These are phyloP conservation scores for Pythium sp. DNA, from an alignment of 352 stramenopile species.

Conservation along the genomic window DNA sequence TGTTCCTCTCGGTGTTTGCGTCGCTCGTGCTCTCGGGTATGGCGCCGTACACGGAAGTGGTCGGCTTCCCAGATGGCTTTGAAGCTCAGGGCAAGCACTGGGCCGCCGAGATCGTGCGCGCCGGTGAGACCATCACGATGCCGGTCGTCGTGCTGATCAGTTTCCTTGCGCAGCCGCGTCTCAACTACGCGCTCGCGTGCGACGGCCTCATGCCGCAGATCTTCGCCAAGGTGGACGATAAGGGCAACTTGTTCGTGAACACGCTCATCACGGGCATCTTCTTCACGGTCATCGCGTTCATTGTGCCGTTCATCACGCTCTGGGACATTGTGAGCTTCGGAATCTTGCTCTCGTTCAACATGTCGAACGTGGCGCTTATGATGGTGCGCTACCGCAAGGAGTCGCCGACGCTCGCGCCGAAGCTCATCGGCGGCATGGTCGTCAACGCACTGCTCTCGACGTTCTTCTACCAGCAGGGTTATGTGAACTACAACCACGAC, in stretches of 20 bases:
- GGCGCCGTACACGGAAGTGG: conserved; percentile 17
- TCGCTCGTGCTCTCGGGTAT: conserved; percentile 85
- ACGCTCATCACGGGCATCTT: conserved; percentile 63
- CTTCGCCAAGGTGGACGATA: conserved; percentile 84
- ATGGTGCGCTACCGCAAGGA: conserved; percentile 66
- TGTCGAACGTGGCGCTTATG: conserved; percentile 75
- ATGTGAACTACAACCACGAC: conserved; percentile 38
- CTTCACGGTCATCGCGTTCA: conserved; percentile 64
- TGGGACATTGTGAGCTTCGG: conserved; percentile 90
- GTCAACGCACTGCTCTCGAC: conserved; percentile 31
- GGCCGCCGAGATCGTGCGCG: conserved; percentile 50
- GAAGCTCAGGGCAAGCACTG: conserved; percentile 35
- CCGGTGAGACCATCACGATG: conserved; percentile 80
- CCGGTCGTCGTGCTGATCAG: conserved; percentile 93
- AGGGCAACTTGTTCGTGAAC: conserved; percentile 81
- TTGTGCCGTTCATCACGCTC: conserved; percentile 74
- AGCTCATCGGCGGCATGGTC: conserved; percentile 46
- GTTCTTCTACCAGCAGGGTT: conserved; percentile 76
- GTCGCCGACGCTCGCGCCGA: conserved; percentile 40
- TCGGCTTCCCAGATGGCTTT: conserved; percentile 44
- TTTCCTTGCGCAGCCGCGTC: conserved; percentile 90
- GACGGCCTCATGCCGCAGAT: conserved; percentile 92
- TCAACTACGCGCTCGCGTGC: conserved; percentile 91
- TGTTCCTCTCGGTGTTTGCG: conserved; percentile 61
- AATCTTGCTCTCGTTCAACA: conserved; percentile 88